phyloP scores from a whole-genome alignment of 148 eudicot species.

The Nyssa sinensis region DNA sequence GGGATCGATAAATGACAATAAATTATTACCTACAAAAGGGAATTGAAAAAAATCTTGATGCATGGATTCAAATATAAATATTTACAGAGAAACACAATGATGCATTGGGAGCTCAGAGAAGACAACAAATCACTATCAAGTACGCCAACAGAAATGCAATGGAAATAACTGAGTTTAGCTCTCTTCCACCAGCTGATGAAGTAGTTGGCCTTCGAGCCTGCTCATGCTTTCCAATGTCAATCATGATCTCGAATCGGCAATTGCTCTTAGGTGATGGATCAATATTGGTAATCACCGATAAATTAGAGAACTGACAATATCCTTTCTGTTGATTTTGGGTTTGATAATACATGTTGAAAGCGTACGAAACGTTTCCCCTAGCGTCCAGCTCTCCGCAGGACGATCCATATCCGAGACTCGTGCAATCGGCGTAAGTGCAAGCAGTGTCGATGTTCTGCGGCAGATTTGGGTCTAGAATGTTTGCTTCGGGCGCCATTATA shows the following conservation, averaged over 20 bases:
- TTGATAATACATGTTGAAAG: slow-evolving; percentile 82
- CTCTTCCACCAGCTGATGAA: slow-evolving; percentile 6
- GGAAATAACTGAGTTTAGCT: neutral
- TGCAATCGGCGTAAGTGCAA: slow-evolving; percentile 82
- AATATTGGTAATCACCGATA: slow-evolving; percentile 51
- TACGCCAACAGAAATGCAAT: neutral
- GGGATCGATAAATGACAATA: no score
- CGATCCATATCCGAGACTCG: slow-evolving; percentile 73
- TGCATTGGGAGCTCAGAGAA: neutral
- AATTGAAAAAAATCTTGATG: no score
- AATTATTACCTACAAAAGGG: no score
- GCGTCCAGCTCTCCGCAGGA: slow-evolving; percentile 69
- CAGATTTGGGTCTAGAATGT: slow-evolving; percentile 42
- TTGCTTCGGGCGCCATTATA: slow-evolving; percentile 67
- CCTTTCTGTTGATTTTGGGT: slow-evolving; percentile 65
- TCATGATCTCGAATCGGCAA: slow-evolving; percentile 71
- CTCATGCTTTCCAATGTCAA: slow-evolving; percentile 52
- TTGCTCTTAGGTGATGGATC: slow-evolving; percentile 61
- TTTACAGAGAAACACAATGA: no score
- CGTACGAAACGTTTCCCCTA: slow-evolving; percentile 70
- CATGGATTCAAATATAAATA: no score
- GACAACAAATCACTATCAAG: neutral
- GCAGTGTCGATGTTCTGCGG: slow-evolving; percentile 48
- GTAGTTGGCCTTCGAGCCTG: slow-evolving; percentile 17
- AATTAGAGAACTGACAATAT: slow-evolving; percentile 54